phyloP scores from a whole-genome alignment of 768 basidiomycete species.

The Lactarius deliciosus region DNA sequence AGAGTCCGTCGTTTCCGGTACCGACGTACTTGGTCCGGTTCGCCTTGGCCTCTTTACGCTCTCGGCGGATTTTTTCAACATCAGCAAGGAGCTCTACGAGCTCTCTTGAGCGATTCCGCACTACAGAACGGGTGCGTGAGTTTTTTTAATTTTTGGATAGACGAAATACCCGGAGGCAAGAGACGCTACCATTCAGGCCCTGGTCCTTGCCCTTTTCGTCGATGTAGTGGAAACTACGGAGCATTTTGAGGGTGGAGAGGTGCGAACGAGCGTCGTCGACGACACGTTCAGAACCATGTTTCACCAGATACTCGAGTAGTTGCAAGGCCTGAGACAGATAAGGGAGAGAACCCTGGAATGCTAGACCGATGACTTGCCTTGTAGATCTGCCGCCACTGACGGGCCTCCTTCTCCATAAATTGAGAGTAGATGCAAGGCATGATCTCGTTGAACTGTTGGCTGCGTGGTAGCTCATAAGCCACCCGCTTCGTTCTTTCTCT shows the following conservation, averaged over 20 bases:
- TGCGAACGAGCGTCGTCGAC: slow-evolving; percentile 97
- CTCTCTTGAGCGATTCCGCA: slow-evolving; percentile 92
- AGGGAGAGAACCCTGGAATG: background rate
- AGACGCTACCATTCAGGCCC: slow-evolving; percentile 82
- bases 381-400: slow-evolving; percentile 99
- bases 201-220: slow-evolving; percentile 99
- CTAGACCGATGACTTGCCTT: slow-evolving; percentile 53
- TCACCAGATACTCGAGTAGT: slow-evolving; percentile 92
- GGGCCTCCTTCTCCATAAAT: slow-evolving; percentile 98
- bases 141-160: background rate
- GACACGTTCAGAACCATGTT: slow-evolving; percentile 95
- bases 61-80: slow-evolving; percentile 84
- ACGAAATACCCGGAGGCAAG: background rate
- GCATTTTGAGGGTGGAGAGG: slow-evolving; percentile 94
- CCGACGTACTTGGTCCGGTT: slow-evolving; percentile 92
- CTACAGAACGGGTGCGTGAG: slow-evolving; percentile 42
- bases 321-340: slow-evolving; percentile 68
- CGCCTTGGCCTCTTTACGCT: slow-evolving; percentile 88
- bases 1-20: slow-evolving; percentile 76
- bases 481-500: background rate
- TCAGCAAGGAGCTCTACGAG: slow-evolving; percentile 89
- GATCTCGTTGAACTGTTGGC: slow-evolving; percentile 98
- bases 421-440: slow-evolving; percentile 96
- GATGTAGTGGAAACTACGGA: slow-evolving; percentile 96
- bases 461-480: slow-evolving; percentile 34